phyloP scores from a whole-genome alignment of 1,139 yeast genomes.

The Zhuliangozyma blackwelliae region DNA sequence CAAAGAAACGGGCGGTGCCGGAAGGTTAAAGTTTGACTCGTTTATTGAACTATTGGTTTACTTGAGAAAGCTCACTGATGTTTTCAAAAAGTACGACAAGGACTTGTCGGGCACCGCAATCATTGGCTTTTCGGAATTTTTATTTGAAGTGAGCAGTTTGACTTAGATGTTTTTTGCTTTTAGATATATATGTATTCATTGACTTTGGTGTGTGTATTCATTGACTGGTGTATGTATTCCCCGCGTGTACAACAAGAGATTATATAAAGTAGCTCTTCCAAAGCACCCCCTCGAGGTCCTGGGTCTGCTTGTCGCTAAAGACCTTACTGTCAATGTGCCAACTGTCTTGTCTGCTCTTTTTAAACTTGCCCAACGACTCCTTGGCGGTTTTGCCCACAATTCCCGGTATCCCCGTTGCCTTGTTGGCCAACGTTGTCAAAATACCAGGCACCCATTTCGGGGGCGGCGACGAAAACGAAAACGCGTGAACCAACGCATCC shows the following conservation, averaged over 20 bases:
- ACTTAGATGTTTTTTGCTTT: slow-evolving; percentile 5
- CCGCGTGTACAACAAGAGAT: too few species aligned
- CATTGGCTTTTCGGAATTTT: slow-evolving; percentile 71
- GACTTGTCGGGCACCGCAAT: slow-evolving; percentile 78
- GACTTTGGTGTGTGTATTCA: too few species aligned
- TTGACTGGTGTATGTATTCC: too few species aligned
- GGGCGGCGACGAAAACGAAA: slow-evolving; percentile 87
- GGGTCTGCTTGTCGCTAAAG: slow-evolving; percentile 76
- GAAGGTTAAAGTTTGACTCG: slow-evolving; percentile 71
- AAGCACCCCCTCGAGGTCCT: slow-evolving; percentile 89
- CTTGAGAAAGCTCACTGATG: slow-evolving; percentile 71
- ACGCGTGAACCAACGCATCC: slow-evolving; percentile 86
- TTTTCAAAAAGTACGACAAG: slow-evolving; percentile 71
- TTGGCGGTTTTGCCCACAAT: slow-evolving; percentile 83
- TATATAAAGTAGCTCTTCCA: slow-evolving; percentile 90
- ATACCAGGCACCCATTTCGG: slow-evolving; percentile 86
- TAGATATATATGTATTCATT: too few species aligned
- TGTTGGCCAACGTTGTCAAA: slow-evolving; percentile 64
- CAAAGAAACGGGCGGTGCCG: slow-evolving; percentile 35
- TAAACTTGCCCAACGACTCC: slow-evolving; percentile 75
- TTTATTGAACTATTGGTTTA: slow-evolving; percentile 80
- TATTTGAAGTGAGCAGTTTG: slow-evolving; percentile 55
- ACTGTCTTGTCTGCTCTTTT: slow-evolving; percentile 90
- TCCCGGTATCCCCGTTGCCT: slow-evolving; percentile 69
- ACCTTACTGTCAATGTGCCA: slow-evolving; percentile 88